These are phyloP conservation scores for Trypanosoma boissoni DNA, from an alignment of 208 protist genomes.

Conservation along the genomic window DNA sequence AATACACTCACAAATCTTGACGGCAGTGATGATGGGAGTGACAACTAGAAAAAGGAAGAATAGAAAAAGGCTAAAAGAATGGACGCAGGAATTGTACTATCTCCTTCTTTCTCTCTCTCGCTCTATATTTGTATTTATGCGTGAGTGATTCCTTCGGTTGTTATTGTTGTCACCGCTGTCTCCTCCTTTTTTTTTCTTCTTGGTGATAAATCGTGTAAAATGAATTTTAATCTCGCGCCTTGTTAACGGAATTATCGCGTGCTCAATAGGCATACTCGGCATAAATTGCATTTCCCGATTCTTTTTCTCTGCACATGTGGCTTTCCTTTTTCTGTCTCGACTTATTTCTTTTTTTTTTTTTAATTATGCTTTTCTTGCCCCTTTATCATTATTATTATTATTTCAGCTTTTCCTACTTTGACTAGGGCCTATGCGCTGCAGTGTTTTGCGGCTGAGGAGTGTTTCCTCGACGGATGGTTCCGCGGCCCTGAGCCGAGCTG, in stretches of 20 bases:
- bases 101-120: constrained; percentile 9
- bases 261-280: no score
- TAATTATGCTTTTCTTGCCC: constrained; percentile 1
- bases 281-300: background rate
- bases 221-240: background rate
- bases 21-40: constrained; percentile 27
- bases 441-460: constrained; percentile 1
- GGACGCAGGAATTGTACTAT: constrained; percentile 1
- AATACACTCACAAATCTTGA: constrained; percentile 54
- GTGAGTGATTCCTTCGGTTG: no score
- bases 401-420: no score
- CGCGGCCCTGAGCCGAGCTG: no score
- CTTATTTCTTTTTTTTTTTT: constrained; percentile 2
- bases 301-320: background rate
- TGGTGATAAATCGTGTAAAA: background rate
- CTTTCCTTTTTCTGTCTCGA: background rate
- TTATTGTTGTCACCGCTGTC: no score
- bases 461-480: constrained; percentile 5
- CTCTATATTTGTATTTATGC: no score
- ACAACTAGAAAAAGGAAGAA: constrained; percentile 12
- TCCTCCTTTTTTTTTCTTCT: background rate
- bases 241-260: no score
- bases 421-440: no score
- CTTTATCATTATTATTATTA: constrained; percentile 5
- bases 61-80: background rate